Percentiles rank a stretch among this genome's conserved stretches.
phyloP scores from a whole-genome alignment of 805 yeast genomes.

The Priceomyces carsonii region DNA sequence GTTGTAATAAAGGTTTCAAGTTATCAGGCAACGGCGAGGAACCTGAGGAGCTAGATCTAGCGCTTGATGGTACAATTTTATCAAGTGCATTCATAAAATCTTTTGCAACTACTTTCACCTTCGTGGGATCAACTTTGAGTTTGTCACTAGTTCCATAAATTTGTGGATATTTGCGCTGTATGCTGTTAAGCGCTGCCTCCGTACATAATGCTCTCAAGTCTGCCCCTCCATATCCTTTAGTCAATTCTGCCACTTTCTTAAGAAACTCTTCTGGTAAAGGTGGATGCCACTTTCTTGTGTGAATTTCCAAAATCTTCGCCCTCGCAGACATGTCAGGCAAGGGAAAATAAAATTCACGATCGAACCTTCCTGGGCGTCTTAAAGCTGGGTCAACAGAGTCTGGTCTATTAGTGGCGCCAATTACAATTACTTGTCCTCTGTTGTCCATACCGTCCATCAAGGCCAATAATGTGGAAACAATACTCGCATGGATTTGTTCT shows the following conservation, averaged over 20 bases:
- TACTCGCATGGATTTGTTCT: constrained; percentile 97
- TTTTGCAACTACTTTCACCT: constrained; percentile 70
- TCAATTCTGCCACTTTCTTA: constrained; percentile 67
- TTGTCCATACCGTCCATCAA: constrained; percentile 99
- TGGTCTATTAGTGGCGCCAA: constrained; percentile 97
- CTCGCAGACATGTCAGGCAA: constrained; percentile 83
- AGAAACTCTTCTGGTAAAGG: constrained; percentile 60
- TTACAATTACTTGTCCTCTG: constrained; percentile 96
- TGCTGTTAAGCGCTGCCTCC: constrained; percentile 90
- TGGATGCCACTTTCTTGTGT: constrained; percentile 88
- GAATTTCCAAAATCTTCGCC: constrained; percentile 75
- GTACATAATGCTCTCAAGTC: constrained; percentile 93
- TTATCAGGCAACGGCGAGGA: constrained; percentile 80
- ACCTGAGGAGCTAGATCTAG: constrained; percentile 73
- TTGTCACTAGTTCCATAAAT: constrained; percentile 78
- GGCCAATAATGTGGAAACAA: constrained; percentile 91
- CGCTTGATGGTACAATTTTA: constrained; percentile 88
- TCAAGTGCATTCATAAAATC: constrained; percentile 87
- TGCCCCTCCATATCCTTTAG: constrained; percentile 98
- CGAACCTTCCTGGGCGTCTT: constrained; percentile 96
- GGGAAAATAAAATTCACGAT: constrained; percentile 94
- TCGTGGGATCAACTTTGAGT: constrained; percentile 66
- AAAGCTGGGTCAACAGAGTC: constrained; percentile 98
- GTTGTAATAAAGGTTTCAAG: constrained; percentile 62
- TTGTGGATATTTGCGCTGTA: constrained; percentile 91